A percentile compares a stretch with the other conserved stretches of the same genome.
These are phyloP conservation scores for Sporisorium sorghi DNA, from an alignment of 1,284 basidiomycete genomes.

Conservation along the genomic window DNA sequence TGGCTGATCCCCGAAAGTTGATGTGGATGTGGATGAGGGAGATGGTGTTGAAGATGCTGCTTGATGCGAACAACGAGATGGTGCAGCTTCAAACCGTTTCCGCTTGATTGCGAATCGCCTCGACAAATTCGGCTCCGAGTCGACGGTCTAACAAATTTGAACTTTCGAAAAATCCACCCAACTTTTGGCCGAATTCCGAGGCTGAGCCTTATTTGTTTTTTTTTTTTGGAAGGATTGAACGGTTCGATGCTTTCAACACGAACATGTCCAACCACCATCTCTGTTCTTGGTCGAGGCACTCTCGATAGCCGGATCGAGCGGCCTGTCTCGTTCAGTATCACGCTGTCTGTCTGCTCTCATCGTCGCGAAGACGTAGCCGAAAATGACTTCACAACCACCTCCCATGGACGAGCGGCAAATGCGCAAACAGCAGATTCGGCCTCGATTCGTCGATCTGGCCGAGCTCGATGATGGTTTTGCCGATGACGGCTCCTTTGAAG, in stretches of 20 bases:
- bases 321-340: no score
- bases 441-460: constrained; percentile 53
- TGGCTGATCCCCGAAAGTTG: neutral
- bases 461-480: constrained; percentile 46
- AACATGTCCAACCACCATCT: neutral
- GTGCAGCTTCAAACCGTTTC: constrained; percentile 19
- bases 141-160: constrained; percentile 17
- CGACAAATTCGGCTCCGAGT: constrained; percentile 28
- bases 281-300: neutral
- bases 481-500: constrained; percentile 4
- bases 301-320: neutral
- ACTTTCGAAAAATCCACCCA: constrained; percentile 7
- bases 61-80: neutral
- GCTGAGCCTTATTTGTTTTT: constrained; percentile 17
- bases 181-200: constrained; percentile 32
- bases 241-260: neutral
- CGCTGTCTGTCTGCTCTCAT: no score
- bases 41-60: neutral
- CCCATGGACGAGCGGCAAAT: constrained; percentile 27
- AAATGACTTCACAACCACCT: constrained; percentile 29
- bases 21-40: neutral
- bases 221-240: constrained; percentile 16
- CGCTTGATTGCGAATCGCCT: constrained; percentile 21
- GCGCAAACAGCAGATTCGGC: constrained; percentile 56
- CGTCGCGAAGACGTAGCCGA: neutral